Base-by-base conservation (phyloP, 2,329 filamentous ascomycete species). In the Thelonectria olida region DNA sequence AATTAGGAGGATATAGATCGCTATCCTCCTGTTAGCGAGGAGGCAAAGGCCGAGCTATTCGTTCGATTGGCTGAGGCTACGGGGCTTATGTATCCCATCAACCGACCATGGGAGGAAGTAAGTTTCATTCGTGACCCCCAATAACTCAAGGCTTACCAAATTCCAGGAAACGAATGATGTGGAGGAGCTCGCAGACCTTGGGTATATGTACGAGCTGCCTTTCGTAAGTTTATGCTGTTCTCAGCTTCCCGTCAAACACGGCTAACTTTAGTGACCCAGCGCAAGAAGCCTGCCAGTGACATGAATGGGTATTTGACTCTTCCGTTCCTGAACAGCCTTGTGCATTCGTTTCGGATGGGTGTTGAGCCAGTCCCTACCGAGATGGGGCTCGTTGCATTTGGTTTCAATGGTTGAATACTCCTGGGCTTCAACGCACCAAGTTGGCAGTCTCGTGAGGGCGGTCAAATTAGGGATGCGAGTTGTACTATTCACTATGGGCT, bases 211-310 rank as follows among this genome's bases (percentile, higher is more conserved):
- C 41, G 28, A 53, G 20, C 34, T 61, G 2, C 63, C 65, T 39
- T 34, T 51, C 44, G 65, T 65, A 64, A 49, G 62, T 23, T 8
- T 7, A 15, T 45, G 9, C 41, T n/a, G 3, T 5, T 31, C 39
- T 36, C 12, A 7, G 22, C n/a, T 7, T 10, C 4, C n/a, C 12
- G 25, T 25, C 28, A 36, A 17, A 15, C n/a, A 12, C n/a, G n/a
- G 22, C n/a, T 36, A 9, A 27, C 45, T 9, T 36, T 62, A 47
- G 62, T 23, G 17, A 9, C 7, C 5, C 15, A 63, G 64, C n/a
- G 52, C 28, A 65, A 62, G 22, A 65, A 64, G 31, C 67, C 65
- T 22, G 58, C 62, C 5, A 38, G 58, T 19, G 64, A 67, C 39
- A 15, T 52, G 20, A 5, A 2, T 19, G 67, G 67, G 17, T 51